Evolutionary conservation across 805 yeast genomes (phyloP).

Genomic region (Candida boidinii): DNA sequence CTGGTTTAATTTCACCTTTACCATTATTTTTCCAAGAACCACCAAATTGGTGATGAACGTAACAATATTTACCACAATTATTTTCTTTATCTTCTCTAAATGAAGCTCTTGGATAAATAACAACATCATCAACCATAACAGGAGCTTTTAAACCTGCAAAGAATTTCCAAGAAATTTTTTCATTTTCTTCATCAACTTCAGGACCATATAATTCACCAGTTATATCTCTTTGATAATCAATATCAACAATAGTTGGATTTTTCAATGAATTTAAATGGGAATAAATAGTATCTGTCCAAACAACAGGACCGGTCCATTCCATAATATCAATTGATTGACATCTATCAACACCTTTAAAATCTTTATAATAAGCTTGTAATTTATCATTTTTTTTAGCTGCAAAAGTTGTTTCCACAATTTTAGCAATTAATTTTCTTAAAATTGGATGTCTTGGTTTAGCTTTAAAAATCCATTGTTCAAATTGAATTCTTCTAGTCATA

Average conservation of each 20-base stretch:
- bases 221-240: constrained; percentile 21
- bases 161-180: constrained; percentile 24
- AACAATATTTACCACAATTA: constrained; percentile 27
- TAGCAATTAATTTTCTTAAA: constrained; percentile 43
- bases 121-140: constrained; percentile 26
- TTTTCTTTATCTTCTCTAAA: constrained; percentile 26
- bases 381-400: constrained; percentile 27
- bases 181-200: constrained; percentile 15
- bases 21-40: constrained; percentile 29
- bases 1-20: constrained; percentile 26
- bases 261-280: constrained; percentile 45
- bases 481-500: constrained; percentile 45
- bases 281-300: constrained; percentile 69
- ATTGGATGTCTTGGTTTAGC: constrained; percentile 56
- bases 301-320: constrained; percentile 75
- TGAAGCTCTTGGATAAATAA: constrained; percentile 23
- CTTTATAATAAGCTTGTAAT: constrained; percentile 26
- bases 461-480: constrained; percentile 56
- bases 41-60: constrained; percentile 26
- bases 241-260: constrained; percentile 25
- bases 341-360: constrained; percentile 27
- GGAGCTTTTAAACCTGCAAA: constrained; percentile 25
- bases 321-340: constrained; percentile 40
- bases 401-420: constrained; percentile 42
- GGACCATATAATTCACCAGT: constrained; percentile 24